Evolutionary conservation across 1,284 basidiomycete genomes (phyloP).

Genomic region (Ganoderma lingzhi): DNA sequence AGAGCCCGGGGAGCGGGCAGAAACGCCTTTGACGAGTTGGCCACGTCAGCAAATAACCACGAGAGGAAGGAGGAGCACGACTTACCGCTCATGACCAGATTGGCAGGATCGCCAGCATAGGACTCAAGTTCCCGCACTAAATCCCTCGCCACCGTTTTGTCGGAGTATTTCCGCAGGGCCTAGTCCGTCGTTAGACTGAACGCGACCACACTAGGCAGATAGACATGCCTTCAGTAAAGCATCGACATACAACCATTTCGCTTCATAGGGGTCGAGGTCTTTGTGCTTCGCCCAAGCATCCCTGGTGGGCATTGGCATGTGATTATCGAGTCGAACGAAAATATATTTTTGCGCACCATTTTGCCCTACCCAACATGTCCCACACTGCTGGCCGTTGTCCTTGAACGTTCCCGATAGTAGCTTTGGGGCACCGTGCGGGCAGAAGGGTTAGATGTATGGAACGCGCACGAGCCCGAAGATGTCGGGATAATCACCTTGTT

Average conservation of each 20-base stretch:
- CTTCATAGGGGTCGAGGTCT: constrained; percentile 80
- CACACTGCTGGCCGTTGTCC: constrained; percentile 86
- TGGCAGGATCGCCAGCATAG: constrained; percentile 74
- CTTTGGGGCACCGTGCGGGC: constrained; percentile 48
- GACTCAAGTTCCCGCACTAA: constrained; percentile 87
- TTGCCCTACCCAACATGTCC: constrained; percentile 94
- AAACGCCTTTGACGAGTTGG: constrained; percentile 46
- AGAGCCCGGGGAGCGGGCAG: constrained; percentile 58
- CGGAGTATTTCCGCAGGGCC: constrained; percentile 86
- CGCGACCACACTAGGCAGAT: too few species aligned
- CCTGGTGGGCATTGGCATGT: constrained; percentile 57
- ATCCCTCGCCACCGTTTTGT: constrained; percentile 79
- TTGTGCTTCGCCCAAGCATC: constrained; percentile 95
- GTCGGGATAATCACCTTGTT: constrained; percentile 73
- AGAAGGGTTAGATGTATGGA: constrained; percentile 15
- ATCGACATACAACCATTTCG: constrained; percentile 91
- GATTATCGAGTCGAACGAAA: constrained; percentile 29
- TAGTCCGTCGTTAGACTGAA: constrained; percentile 40
- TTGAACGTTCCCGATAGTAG: constrained; percentile 88
- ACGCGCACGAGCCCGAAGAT: constrained; percentile 16
- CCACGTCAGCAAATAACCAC: constrained; percentile 16
- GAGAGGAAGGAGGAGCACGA: constrained; percentile 13
- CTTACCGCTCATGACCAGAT: constrained; percentile 76
- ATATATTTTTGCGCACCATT: constrained; percentile 69
- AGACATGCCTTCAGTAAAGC: constrained; percentile 79